Base-by-base conservation (phyloP, 805 yeast species). In the Blastobotrys chiropterorum region DNA sequence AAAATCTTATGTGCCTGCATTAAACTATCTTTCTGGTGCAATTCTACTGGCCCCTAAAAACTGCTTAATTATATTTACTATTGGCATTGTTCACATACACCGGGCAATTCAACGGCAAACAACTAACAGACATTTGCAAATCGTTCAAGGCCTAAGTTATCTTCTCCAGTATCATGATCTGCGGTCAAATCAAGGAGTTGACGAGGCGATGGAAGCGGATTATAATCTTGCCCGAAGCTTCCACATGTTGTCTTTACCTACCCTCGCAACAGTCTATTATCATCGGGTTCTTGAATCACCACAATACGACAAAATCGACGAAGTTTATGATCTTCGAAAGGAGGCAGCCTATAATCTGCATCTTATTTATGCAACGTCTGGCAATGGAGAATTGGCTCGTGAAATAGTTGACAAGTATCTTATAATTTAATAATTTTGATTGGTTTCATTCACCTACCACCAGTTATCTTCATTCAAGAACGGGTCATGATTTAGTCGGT, bases 51-150 rank as follows among this genome's bases (percentile, higher is more conserved):
- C 79, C 51, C 83, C 83, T 44, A 69, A 80, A 42, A 96, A 92
- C 56, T 95, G 97, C 1, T 79, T 89, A 72, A 72, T 94, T 1
- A 77, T 88, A 54, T 72, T 94, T 22, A 68, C 85, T 38, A 72
- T 86, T 44, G 97, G 94, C 0, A 67, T 94, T 41, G 82, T 90
- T 0, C 90, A 90, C 67, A 72, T 90, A 20, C 97, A 92, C 60
- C 76, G 98, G 43, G 86, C 97, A 0, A 84, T 90, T 82, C 98
- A 94, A 67, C 75, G 99, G 56, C 81, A 87, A 53, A 84, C 96
- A 3, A 76, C 83, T 4, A 87, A 89, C 65, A 79, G 97, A 51
- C 97, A 92, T 62, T 75, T 86, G 53, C 97, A 90, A 63, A 73
- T 94, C 19, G 70, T 94, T 1, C 97, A 94, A 62, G 97, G 97